Conservation (phyloP, 2,329 filamentous ascomycete genomes). For the Aspergillus chevalieri region DNA sequence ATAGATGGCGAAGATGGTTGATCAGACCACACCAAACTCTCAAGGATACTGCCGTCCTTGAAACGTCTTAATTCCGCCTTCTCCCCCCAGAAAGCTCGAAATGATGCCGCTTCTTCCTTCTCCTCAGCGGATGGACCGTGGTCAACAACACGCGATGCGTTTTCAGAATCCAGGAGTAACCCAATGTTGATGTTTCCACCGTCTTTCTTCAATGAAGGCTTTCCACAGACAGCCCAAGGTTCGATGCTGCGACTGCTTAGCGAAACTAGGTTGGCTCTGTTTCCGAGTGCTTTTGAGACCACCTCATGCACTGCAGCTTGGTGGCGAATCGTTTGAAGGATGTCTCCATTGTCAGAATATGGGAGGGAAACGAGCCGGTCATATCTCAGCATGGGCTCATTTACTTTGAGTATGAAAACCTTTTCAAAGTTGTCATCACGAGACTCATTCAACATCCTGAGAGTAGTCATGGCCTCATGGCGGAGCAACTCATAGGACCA, state of each 20-base stretch:
- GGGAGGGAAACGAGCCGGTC: constrained; percentile 46
- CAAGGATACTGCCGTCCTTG: constrained; percentile 87
- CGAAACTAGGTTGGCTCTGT: constrained; percentile 65
- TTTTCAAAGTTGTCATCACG: constrained; percentile 74
- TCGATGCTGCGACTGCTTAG: constrained; percentile 40
- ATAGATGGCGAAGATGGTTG: constrained; percentile 56
- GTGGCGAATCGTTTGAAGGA: constrained; percentile 23
- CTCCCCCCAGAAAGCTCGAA: constrained; percentile 90
- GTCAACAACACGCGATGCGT: constrained; percentile 71
- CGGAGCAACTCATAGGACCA: constrained; percentile 74
- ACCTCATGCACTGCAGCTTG: constrained; percentile 52
- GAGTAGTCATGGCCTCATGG: constrained; percentile 66
- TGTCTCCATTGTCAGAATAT: constrained; percentile 18
- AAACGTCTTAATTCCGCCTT: constrained; percentile 90
- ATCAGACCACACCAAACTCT: constrained; percentile 80
- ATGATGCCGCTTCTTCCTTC: constrained; percentile 71
- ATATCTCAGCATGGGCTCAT: constrained; percentile 48
- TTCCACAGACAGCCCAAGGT: constrained; percentile 46
- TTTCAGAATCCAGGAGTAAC: constrained; percentile 65
- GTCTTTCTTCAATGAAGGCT: constrained; percentile 24
- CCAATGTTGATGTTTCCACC: constrained; percentile 52
- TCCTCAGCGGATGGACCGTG: constrained; percentile 82
- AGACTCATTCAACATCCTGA: constrained; percentile 68
- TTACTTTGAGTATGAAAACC: constrained; percentile 65
- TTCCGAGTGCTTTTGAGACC: constrained; percentile 65